Evolutionary conservation across 176 grass and related monocot genomes (phyloP).

Genomic region (Oryza punctata): DNA sequence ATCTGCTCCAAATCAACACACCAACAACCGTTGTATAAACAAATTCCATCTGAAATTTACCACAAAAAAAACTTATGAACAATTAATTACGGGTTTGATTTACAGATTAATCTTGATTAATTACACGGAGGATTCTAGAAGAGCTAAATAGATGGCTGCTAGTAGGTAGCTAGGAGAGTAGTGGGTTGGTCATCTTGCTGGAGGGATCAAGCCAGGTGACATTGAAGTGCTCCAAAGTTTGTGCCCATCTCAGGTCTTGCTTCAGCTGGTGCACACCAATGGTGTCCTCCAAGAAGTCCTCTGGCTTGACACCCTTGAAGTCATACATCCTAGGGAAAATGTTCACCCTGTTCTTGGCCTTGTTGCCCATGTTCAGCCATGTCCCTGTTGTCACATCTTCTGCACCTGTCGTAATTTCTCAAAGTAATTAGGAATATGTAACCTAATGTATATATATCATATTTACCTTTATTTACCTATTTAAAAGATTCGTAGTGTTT

Average conservation of each 20-base stretch:
- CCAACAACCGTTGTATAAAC: background rate
- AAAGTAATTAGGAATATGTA: background rate
- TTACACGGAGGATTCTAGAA: background rate
- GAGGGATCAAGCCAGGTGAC: constrained; percentile 43
- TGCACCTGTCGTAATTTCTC: constrained; percentile 14
- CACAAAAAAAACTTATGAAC: background rate
- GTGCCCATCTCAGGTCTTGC: constrained; percentile 51
- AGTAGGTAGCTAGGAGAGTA: background rate
- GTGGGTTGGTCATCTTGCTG: constrained; percentile 25
- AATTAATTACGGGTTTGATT: background rate
- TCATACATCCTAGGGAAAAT: constrained; percentile 71
- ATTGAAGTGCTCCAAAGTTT: constrained; percentile 69
- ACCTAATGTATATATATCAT: too few relatives aligned
- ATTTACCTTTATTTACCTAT: too few relatives aligned
- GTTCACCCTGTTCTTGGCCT: constrained; percentile 69
- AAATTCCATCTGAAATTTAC: background rate
- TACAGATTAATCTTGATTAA: background rate
- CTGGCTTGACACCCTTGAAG: constrained; percentile 41
- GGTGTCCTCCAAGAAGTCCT: constrained; percentile 67
- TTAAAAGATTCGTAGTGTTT: too few relatives aligned
- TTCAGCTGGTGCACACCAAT: constrained; percentile 80
- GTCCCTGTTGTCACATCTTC: constrained; percentile 68
- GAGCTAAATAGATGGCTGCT: background rate
- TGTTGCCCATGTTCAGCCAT: constrained; percentile 67
- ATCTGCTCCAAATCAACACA: background rate